Percentiles rank a stretch among this genome's conserved stretches.
Evolutionary conservation across 78 protist genomes (phyloP).

Genomic region (Chrysochromulina parva): DNA sequence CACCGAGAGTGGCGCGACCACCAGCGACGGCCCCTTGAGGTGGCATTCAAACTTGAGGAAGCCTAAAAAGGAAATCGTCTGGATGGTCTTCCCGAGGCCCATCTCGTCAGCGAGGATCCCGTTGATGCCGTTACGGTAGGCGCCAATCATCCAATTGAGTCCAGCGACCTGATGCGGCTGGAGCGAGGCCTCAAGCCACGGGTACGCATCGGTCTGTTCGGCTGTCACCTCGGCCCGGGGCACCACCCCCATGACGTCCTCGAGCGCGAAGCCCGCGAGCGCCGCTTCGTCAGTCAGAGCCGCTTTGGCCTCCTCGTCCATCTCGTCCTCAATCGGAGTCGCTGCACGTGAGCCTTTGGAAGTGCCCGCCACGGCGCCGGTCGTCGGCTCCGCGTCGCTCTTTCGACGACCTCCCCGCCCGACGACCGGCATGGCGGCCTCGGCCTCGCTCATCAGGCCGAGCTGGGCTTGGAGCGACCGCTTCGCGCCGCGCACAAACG

Average conservation of each 20-base stretch:
- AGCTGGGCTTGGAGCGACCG: not conserved
- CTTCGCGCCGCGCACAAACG: not conserved
- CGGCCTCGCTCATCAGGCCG: not conserved
- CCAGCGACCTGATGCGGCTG: conserved; percentile 84
- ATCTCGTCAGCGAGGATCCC: conserved; percentile 81
- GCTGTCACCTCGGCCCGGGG: not conserved
- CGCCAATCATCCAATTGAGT: conserved; percentile 61
- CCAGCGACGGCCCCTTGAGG: conserved; percentile 49
- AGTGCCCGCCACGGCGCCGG: too few relatives aligned
- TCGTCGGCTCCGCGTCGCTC: too few relatives aligned
- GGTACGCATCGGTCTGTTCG: too few relatives aligned
- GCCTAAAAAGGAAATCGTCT: conserved; percentile 21
- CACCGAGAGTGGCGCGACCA: conserved; percentile 56
- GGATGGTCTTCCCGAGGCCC: conserved; percentile 81
- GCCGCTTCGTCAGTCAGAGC: too few relatives aligned
- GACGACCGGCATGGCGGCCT: too few relatives aligned
- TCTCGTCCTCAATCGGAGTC: too few relatives aligned
- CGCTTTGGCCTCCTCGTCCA: too few relatives aligned
- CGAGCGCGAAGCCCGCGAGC: too few relatives aligned
- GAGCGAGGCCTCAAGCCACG: not conserved
- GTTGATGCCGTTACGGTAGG: conserved; percentile 45
- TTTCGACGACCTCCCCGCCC: too few relatives aligned
- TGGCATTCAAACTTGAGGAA: conserved; percentile 19
- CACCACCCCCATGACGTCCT: not conserved
- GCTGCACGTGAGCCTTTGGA: too few relatives aligned